Conservation (phyloP, 495 filamentous ascomycete species). For the Paragyromitra xinjiangensis region DNA sequence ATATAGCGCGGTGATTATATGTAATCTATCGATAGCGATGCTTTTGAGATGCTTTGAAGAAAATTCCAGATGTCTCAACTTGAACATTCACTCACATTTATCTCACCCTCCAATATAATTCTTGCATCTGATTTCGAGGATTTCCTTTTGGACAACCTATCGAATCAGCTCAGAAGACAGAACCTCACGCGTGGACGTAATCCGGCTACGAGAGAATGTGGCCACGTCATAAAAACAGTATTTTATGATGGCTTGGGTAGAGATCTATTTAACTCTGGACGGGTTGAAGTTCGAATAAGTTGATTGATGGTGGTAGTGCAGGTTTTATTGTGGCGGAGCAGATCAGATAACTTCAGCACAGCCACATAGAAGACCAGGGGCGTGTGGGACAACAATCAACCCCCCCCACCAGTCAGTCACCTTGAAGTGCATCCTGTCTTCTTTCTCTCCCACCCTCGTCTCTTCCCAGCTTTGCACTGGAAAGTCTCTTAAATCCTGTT, state of each 20-base stretch:
- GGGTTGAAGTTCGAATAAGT: conserved; percentile 20
- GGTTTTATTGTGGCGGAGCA: conserved; percentile 39
- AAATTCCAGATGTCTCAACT: not conserved
- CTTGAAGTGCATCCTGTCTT: conserved; percentile 16
- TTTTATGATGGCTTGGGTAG: not conserved
- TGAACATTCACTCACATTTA: not conserved
- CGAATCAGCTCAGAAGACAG: not conserved
- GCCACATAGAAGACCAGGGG: conserved; percentile 39
- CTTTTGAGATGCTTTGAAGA: not conserved
- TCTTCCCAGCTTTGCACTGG: conserved; percentile 14
- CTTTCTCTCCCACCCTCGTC: conserved; percentile 39
- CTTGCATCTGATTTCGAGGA: not conserved
- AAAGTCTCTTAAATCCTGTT: conserved; percentile 31
- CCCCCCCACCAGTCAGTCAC: conserved; percentile 38
- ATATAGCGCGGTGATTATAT: not conserved
- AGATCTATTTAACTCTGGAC: not conserved
- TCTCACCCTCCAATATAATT: not conserved
- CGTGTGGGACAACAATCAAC: conserved; percentile 50
- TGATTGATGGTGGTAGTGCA: conserved; percentile 1
- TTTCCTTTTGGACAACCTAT: not conserved
- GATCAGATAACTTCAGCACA: conserved; percentile 26
- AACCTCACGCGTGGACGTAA: not conserved
- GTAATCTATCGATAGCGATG: not conserved
- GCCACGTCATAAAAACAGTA: not conserved
- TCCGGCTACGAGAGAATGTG: not conserved